A percentile compares a stretch with the other conserved stretches of the same genome.
Conservation (phyloP, 345 rosid genomes). For the Cochlearia excelsa region DNA sequence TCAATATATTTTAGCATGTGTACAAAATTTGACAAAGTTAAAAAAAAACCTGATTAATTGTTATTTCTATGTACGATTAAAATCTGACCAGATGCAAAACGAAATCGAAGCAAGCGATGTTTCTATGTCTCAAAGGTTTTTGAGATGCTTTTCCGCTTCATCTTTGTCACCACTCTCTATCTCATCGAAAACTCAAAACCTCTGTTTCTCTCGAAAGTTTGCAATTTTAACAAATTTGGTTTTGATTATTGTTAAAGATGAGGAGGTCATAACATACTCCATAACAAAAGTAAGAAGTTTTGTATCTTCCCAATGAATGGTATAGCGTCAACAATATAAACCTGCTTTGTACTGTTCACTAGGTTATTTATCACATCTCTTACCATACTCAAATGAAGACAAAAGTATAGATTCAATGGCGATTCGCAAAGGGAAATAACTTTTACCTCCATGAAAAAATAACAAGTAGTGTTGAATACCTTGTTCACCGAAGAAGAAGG, state of each 20-base stretch:
- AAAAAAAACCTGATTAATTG: no score
- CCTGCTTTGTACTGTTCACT: slow-evolving; percentile 43
- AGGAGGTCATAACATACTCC: slow-evolving; percentile 66
- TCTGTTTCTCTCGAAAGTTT: no score
- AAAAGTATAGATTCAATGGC: background rate
- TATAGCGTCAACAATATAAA: slow-evolving; percentile 60
- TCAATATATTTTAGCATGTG: no score
- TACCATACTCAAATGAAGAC: slow-evolving; percentile 1
- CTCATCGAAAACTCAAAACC: no score
- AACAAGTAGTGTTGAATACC: slow-evolving; percentile 73
- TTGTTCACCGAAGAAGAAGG: slow-evolving; percentile 72
- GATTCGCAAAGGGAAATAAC: slow-evolving; percentile 1
- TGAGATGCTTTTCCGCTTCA: no score
- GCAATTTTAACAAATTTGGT: no score
- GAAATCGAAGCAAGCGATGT: no score
- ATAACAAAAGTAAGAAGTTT: slow-evolving; percentile 80
- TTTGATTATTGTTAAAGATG: slow-evolving; percentile 15
- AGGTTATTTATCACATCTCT: slow-evolving; percentile 19
- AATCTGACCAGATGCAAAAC: no score
- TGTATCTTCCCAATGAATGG: slow-evolving; percentile 80
- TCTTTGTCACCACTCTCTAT: no score
- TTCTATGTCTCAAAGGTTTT: no score
- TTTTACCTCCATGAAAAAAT: slow-evolving; percentile 78
- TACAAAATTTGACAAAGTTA: no score
- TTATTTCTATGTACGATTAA: no score